These are phyloP conservation scores for Ceratocystiopsis brevicomis DNA, from an alignment of 2,329 filamentous ascomycete genomes.

Conservation along the genomic window DNA sequence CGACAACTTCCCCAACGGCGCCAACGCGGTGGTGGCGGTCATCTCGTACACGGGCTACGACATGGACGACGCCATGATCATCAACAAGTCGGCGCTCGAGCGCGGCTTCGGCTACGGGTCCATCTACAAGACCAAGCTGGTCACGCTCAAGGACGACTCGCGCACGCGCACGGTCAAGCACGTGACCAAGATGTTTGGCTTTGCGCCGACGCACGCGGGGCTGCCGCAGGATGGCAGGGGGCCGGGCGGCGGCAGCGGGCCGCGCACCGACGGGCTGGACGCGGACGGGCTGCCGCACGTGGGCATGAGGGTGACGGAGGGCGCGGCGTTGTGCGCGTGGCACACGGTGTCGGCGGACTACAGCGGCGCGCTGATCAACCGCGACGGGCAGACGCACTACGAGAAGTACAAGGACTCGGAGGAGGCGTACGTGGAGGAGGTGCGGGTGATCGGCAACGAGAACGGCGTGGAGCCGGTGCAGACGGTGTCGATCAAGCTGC, in stretches of 20 bases:
- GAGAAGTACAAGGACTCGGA: slow-evolving; percentile 92
- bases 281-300: slow-evolving; percentile 73
- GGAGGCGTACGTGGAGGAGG: slow-evolving; percentile 75
- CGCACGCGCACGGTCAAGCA: slow-evolving; percentile 46
- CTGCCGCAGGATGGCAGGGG: too few relatives aligned
- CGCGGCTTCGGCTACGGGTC: slow-evolving; percentile 89
- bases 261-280: slow-evolving; percentile 53
- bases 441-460: slow-evolving; percentile 76
- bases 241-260: slow-evolving; percentile 41
- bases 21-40: slow-evolving; percentile 87
- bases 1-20: slow-evolving; percentile 95
- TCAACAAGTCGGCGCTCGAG: slow-evolving; percentile 94
- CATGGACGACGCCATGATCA: slow-evolving; percentile 99
- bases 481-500: slow-evolving; percentile 79
- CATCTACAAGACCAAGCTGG: slow-evolving; percentile 94
- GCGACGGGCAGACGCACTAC: slow-evolving; percentile 69
- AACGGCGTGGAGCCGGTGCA: slow-evolving; percentile 68
- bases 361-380: slow-evolving; percentile 60
- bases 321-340: slow-evolving; percentile 74
- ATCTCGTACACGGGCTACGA: slow-evolving; percentile 98
- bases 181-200: slow-evolving; percentile 73
- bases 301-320: slow-evolving; percentile 58
- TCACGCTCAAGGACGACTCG: slow-evolving; percentile 65
- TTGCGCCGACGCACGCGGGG: slow-evolving; percentile 37
- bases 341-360: slow-evolving; percentile 73